Base-by-base conservation (phyloP, 495 filamentous ascomycete genomes). In the Penicillium roqueforti region DNA sequence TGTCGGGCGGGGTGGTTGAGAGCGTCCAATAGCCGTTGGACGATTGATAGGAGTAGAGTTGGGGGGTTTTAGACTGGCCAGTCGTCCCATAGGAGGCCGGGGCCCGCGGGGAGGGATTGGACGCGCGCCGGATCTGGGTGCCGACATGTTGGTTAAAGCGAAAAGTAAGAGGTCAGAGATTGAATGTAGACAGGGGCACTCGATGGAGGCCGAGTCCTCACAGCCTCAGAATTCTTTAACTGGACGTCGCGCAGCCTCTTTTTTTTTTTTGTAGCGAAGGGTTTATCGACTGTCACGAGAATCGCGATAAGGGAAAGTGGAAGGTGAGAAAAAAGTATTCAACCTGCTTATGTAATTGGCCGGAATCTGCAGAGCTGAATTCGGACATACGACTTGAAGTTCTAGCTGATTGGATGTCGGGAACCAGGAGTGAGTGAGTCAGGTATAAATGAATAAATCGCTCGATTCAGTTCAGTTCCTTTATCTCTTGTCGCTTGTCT, bases 21-120 rank as follows among this genome's bases (percentile, higher is more conserved):
- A 66, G 32, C 65, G 68, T n/a, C 60, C 53, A 52, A 68, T 62
- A 40, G 68, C 59, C 29, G 68, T 63, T 6, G 72, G 70, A 41
- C 74, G 71, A 55, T 59, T 72, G 31, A 75, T 75, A 18, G 74
- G 63, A 23, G 60, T 73, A 20, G 69, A 54, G 48, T 50, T 63
- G 10, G 69, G 56, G 8, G 70, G 46, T 42, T 73, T 75, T 6
- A 72, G 57, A 60, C 69, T 76, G 42, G 73, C 73, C 37, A 77
- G 55, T 28, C 75, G 71, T 38, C 70, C 70, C 44, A 74, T 61
- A 18, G 72, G 72, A 48, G 68, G 60, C 41, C 66, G 62, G 10
- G 73, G 68, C 22, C 61, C 61, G 20, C 64, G 60, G n/a, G 68
- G 60, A 44, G 66, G 58, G 25, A 73, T 63, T 8, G 68, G 66